Evolutionary conservation across 2,329 filamentous ascomycete species (phyloP), one percentile per base, ranked within the genome.

Genomic region (Ramichloridium luteum): DNA sequence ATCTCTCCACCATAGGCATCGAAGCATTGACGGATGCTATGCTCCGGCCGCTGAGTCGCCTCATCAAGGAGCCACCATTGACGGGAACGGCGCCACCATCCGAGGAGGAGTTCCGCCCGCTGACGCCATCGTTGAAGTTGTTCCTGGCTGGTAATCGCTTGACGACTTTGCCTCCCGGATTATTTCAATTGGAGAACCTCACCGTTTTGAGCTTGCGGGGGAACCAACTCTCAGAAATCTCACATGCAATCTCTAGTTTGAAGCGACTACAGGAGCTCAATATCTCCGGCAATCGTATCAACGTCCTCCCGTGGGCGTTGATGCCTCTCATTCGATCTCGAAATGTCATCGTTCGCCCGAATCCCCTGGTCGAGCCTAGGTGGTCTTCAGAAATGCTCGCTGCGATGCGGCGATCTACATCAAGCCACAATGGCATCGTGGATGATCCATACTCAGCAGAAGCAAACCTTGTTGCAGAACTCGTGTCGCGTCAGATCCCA

Each of bases 141-240:
- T 77, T 70, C 36, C 57, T 84, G 10, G 66, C 67, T 9, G 62
- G 61, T 31, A 84, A 83, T 46, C 49, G 53, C 0, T 61, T 84
- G 3, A 54, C 51, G 2, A 56, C 57, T 10, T 57, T 80, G 2
- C 78, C 79, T 0, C 59, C 62, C 2, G 67, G 70, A 28, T 53
- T 83, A 2, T 78, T 80, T 45, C 64, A 70, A 28, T 56, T 83
- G 2, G 58, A 72, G 13, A 60, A 72, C 43, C 58, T 83, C 16
- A 75, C 70, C 0, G 68, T 75, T 11, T 64, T 84, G 9, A 80
- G 70, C 43, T 60, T 84, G 11, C 71, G 79, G 20, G 69, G 65
- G 37, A 82, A 82, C 45, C 52, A 63, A 14, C 61, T 84, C 10
- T 58, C 56, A 0, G 68, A 77, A 45, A 55, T 84, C 2, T 73